A percentile compares a stretch with the other conserved stretches of the same genome.
phyloP scores from a whole-genome alignment of 1,139 yeast genomes.

The Spathaspora sp. region DNA sequence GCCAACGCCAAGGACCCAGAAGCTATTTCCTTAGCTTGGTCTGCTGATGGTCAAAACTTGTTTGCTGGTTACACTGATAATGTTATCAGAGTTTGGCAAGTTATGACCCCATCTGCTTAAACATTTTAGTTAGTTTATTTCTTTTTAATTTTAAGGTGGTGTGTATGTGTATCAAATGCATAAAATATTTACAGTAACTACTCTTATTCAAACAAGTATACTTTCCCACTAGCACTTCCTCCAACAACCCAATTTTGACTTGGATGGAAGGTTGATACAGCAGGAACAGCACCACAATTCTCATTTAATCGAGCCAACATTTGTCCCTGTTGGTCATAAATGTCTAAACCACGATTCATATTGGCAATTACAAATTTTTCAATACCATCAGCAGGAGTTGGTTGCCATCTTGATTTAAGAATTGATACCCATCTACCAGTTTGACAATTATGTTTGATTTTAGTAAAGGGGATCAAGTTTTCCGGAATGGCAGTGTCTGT shows the following conservation, averaged over 20 bases:
- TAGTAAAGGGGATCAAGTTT: constrained; percentile 53
- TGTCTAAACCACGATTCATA: constrained; percentile 84
- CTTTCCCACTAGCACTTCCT: constrained; percentile 93
- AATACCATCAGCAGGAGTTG: constrained; percentile 62
- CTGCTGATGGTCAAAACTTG: constrained; percentile 99
- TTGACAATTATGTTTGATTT: constrained; percentile 85
- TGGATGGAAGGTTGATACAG: constrained; percentile 81
- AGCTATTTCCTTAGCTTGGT: constrained; percentile 98
- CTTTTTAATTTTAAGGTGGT: neutral
- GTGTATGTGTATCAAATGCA: constrained; percentile 2
- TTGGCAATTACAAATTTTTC: constrained; percentile 90
- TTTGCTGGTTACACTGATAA: constrained; percentile 99
- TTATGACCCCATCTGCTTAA: constrained; percentile 83
- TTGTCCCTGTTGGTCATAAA: constrained; percentile 73
- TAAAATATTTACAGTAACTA: constrained; percentile 4
- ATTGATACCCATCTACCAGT: constrained; percentile 97
- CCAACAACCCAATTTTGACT: constrained; percentile 88
- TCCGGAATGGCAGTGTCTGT: constrained; percentile 25
- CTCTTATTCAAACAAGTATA: constrained; percentile 54
- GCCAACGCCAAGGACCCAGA: constrained; percentile 97
- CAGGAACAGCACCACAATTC: constrained; percentile 84
- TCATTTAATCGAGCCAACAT: constrained; percentile 74
- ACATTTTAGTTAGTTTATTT: constrained; percentile 7
- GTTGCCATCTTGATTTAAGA: constrained; percentile 82
- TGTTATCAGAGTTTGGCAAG: constrained; percentile 99